Evolutionary conservation across 2,329 filamentous ascomycete genomes (phyloP).

Genomic region (Ustilaginoidea virens): DNA sequence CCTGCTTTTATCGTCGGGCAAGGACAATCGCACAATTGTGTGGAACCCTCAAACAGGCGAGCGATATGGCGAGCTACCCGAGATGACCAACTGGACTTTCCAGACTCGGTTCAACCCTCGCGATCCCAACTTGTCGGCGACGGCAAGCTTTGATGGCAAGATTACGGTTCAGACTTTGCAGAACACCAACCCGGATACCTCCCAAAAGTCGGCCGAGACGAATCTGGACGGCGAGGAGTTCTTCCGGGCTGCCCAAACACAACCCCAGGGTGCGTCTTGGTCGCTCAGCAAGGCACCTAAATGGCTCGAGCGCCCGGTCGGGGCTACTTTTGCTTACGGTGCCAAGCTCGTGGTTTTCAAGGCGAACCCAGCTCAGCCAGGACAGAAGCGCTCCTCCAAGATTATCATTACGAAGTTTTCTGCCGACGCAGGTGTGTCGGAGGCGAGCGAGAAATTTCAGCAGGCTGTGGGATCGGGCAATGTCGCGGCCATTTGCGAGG

Average conservation of each 20-base stretch:
- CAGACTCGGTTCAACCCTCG: conserved; percentile 86
- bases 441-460: conserved; percentile 76
- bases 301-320: conserved; percentile 75
- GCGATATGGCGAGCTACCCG: conserved; percentile 79
- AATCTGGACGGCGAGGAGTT: conserved; percentile 86
- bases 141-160: conserved; percentile 93
- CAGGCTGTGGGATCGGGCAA: conserved; percentile 65
- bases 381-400: conserved; percentile 55
- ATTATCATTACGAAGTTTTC: conserved; percentile 78
- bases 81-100: conserved; percentile 99
- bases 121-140: conserved; percentile 84
- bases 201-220: conserved; percentile 49
- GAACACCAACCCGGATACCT: conserved; percentile 70
- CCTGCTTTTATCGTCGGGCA: conserved; percentile 81
- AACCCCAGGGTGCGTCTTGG: conserved; percentile 83
- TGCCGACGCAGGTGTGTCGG: conserved; percentile 72
- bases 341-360: conserved; percentile 76
- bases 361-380: conserved; percentile 39
- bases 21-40: conserved; percentile 87
- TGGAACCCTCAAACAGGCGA: conserved; percentile 94
- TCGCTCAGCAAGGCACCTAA: conserved; percentile 72
- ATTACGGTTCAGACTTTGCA: conserved; percentile 89
- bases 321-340: conserved; percentile 87
- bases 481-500: conserved; percentile 62
- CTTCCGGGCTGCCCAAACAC: conserved; percentile 83